A percentile compares a stretch with the other conserved stretches of the same genome.
phyloP scores from a whole-genome alignment of 2,329 filamentous ascomycete genomes.

The Ophiocordyceps sinensis region DNA sequence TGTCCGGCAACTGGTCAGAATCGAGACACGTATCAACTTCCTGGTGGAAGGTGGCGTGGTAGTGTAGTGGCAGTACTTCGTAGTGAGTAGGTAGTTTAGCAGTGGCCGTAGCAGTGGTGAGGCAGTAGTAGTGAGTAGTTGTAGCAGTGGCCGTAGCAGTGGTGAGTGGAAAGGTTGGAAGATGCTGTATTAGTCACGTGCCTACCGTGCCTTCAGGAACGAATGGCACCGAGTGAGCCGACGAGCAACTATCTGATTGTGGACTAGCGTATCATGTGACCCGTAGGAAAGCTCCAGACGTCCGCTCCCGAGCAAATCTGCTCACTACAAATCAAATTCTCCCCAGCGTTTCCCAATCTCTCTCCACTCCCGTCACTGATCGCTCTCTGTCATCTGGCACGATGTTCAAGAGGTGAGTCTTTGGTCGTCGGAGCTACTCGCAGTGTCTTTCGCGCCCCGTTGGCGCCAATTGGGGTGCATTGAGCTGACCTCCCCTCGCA shows the following conservation, averaged over 20 bases:
- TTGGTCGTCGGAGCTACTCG: conserved; percentile 13
- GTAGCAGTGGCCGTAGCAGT: too few species aligned
- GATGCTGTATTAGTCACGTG: too few species aligned
- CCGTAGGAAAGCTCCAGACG: conserved; percentile 27
- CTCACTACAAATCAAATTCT: conserved; percentile 36
- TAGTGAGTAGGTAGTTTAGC: too few species aligned
- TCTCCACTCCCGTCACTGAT: conserved; percentile 44
- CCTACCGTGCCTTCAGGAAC: too few species aligned
- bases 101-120: too few species aligned
- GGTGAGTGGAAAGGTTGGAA: too few species aligned
- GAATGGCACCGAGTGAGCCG: too few species aligned
- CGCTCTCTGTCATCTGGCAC: conserved; percentile 55
- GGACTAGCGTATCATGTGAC: conserved; percentile 23
- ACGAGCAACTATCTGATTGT: conserved; percentile 11
- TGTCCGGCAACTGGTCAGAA: too few species aligned
- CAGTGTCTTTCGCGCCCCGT: conserved; percentile 8
- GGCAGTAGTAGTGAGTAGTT: too few species aligned
- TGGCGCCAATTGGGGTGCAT: conserved; percentile 34
- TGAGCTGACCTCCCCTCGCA: conserved; percentile 29
- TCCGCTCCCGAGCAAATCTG: conserved; percentile 30
- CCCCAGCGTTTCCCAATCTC: conserved; percentile 34
- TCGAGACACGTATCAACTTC: too few species aligned
- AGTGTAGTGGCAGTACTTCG: too few species aligned
- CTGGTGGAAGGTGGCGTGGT: too few species aligned
- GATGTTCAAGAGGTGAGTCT: conserved; percentile 75